These are phyloP conservation scores for Saccharomyces jurei DNA, from an alignment of 805 yeast species.

Conservation along the genomic window DNA sequence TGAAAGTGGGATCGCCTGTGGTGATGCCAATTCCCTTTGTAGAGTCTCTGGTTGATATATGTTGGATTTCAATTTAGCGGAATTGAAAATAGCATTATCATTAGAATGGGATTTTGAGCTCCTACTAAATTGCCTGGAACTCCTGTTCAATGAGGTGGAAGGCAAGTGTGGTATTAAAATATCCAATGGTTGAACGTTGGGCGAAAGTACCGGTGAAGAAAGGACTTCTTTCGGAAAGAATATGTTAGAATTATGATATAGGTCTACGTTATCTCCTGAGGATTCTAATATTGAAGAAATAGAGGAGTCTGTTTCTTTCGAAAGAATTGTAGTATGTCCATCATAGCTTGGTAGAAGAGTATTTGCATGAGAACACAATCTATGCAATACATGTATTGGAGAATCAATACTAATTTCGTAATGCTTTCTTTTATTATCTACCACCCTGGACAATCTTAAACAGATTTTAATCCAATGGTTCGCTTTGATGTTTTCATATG, in stretches of 20 bases:
- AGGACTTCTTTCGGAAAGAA: conserved; percentile 35
- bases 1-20: conserved; percentile 58
- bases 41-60: conserved; percentile 47
- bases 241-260: conserved; percentile 32
- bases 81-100: conserved; percentile 10
- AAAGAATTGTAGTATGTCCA: conserved; percentile 11
- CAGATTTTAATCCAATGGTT: conserved; percentile 95
- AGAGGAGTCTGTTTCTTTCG: background rate
- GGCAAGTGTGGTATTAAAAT: conserved; percentile 7
- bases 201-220: conserved; percentile 45
- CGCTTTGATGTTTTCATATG: conserved; percentile 68
- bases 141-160: background rate
- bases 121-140: background rate
- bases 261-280: conserved; percentile 5
- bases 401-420: conserved; percentile 93
- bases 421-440: conserved; percentile 70
- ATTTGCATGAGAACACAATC: conserved; percentile 71
- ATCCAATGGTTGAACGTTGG: conserved; percentile 45
- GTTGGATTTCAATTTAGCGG: conserved; percentile 36
- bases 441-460: conserved; percentile 63
- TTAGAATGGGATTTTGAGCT: background rate
- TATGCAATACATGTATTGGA: conserved; percentile 77
- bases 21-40: conserved; percentile 44
- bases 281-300: background rate
- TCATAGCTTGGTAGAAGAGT: conserved; percentile 71